These are phyloP conservation scores for Cercospora zeina DNA, from an alignment of 2,329 filamentous ascomycete genomes.

Conservation along the genomic window DNA sequence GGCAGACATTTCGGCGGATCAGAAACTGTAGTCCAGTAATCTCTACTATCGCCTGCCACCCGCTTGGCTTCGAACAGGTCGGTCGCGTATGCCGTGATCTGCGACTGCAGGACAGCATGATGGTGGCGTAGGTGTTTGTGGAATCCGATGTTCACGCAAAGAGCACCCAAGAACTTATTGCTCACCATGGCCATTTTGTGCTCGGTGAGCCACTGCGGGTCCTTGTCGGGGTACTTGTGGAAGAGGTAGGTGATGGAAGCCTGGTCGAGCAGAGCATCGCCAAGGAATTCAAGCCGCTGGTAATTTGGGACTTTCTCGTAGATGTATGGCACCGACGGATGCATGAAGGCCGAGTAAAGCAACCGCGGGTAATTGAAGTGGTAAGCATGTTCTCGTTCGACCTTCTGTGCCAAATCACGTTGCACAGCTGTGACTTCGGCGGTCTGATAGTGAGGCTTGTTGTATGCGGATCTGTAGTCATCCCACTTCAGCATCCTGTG, in stretches of 20 bases:
- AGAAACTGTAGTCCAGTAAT: slow-evolving; percentile 68
- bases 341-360: slow-evolving; percentile 80
- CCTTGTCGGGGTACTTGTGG: slow-evolving; percentile 70
- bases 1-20: slow-evolving; percentile 75
- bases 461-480: slow-evolving; percentile 72
- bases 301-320: slow-evolving; percentile 84
- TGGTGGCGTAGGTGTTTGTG: slow-evolving; percentile 67
- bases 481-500: slow-evolving; percentile 69
- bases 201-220: slow-evolving; percentile 96
- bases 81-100: slow-evolving; percentile 57
- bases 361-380: slow-evolving; percentile 74
- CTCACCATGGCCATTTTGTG: slow-evolving; percentile 99
- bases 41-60: slow-evolving; percentile 53
- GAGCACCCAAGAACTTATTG: slow-evolving; percentile 85
- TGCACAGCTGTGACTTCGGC: slow-evolving; percentile 65
- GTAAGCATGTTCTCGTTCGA: slow-evolving; percentile 62
- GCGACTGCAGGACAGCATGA: slow-evolving; percentile 52
- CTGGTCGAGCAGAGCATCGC: slow-evolving; percentile 86
- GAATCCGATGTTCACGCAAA: slow-evolving; percentile 76
- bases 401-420: slow-evolving; percentile 63
- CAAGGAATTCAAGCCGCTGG: slow-evolving; percentile 87
- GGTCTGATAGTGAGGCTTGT: slow-evolving; percentile 69
- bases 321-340: slow-evolving; percentile 74
- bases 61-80: slow-evolving; percentile 59
- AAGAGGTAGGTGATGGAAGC: slow-evolving; percentile 81